Evolutionary conservation across 768 basidiomycete species (phyloP).

Genomic region (Mycena galopus): DNA sequence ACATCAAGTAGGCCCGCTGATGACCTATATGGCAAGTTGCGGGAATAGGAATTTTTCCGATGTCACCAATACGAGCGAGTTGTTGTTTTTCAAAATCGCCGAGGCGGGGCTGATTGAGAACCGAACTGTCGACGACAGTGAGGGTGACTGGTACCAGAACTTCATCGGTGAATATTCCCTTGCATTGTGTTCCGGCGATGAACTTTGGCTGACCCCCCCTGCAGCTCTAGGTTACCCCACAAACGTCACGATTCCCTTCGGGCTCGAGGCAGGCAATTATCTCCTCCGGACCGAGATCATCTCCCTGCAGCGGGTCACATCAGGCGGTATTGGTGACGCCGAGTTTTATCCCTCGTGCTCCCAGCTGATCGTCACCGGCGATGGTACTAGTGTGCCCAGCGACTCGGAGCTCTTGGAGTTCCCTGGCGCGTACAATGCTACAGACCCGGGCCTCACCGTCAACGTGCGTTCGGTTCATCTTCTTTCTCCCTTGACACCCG

Average conservation of each 20-base stretch:
- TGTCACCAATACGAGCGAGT: conserved; percentile 55
- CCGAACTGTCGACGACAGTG: no score
- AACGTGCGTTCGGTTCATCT: no score
- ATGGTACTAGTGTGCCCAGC: conserved; percentile 45
- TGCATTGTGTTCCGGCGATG: no score
- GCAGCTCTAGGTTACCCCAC: conserved; percentile 47
- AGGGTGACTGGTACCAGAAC: no score
- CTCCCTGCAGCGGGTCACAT: conserved; percentile 56
- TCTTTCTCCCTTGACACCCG: no score
- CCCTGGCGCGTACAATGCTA: conserved; percentile 44
- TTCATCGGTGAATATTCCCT: no score
- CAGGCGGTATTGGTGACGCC: conserved; percentile 49
- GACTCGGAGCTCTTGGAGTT: conserved; percentile 37
- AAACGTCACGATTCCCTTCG: conserved; percentile 48
- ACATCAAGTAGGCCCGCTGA: conserved; percentile 47
- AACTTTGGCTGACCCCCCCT: conserved; percentile 53
- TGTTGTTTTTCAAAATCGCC: conserved; percentile 68
- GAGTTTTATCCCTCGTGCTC: conserved; percentile 53
- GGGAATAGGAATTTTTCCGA: conserved; percentile 56
- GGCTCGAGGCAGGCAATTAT: conserved; percentile 61
- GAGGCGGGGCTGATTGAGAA: conserved; percentile 53
- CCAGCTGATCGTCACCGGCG: conserved; percentile 48
- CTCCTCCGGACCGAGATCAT: conserved; percentile 67
- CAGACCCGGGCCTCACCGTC: no score
- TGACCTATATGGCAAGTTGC: conserved; percentile 59